These are phyloP conservation scores for Exophiala dermatitidis DNA, from an alignment of 2,329 filamentous ascomycete genomes.

Conservation along the genomic window DNA sequence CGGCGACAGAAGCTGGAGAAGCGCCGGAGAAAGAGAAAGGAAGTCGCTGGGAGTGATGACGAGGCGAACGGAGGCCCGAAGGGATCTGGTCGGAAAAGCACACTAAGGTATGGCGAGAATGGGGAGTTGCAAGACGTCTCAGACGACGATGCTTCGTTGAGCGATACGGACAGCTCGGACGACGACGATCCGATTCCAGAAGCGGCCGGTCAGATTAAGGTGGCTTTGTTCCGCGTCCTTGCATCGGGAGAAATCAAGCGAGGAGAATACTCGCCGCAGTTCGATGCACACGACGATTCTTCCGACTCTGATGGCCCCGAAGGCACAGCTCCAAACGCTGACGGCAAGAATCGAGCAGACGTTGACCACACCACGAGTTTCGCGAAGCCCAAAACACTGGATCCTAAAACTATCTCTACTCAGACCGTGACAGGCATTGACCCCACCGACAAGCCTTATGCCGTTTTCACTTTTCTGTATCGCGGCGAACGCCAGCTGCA, in stretches of 20 bases:
- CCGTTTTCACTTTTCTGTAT: slow-evolving; percentile 96
- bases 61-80: slow-evolving; percentile 29
- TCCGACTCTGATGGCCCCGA: slow-evolving; percentile 49
- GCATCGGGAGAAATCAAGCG: slow-evolving; percentile 96
- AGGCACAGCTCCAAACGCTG: slow-evolving; percentile 44
- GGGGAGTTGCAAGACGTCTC: slow-evolving; percentile 64
- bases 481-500: slow-evolving; percentile 89
- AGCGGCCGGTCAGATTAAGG: slow-evolving; percentile 95
- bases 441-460: slow-evolving; percentile 90
- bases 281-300: slow-evolving; percentile 92
- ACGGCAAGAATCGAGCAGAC: slow-evolving; percentile 63
- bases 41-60: slow-evolving; percentile 41
- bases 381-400: slow-evolving; percentile 89
- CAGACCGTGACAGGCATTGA: slow-evolving; percentile 97
- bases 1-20: slow-evolving; percentile 67
- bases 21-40: slow-evolving; percentile 69
- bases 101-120: slow-evolving; percentile 74
- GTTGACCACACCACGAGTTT: slow-evolving; percentile 97
- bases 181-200: slow-evolving; percentile 81
- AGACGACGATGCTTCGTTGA: slow-evolving; percentile 60
- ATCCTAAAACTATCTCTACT: slow-evolving; percentile 95
- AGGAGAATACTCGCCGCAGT: slow-evolving; percentile 95
- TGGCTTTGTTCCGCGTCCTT: slow-evolving; percentile 88
- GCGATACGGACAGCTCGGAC: slow-evolving; percentile 57
- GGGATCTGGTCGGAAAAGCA: slow-evolving; percentile 41